phyloP scores from a whole-genome alignment of 306 rosid species.

The Vigna trinervia region DNA sequence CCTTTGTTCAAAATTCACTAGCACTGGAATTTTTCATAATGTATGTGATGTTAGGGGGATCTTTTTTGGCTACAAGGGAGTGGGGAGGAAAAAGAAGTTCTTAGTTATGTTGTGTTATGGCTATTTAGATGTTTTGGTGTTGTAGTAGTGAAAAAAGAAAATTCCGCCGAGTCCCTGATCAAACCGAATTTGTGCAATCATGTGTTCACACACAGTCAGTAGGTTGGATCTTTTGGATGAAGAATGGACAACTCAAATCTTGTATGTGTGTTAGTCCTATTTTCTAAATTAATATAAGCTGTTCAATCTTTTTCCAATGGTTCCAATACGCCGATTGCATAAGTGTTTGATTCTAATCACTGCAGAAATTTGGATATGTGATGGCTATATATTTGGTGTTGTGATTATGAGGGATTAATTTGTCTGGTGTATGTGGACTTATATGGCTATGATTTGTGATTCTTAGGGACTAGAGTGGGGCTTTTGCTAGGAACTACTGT shows the following conservation, averaged over 20 bases:
- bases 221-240: not conserved
- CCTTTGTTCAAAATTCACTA: not conserved
- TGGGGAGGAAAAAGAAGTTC: not conserved
- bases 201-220: no score
- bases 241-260: not conserved
- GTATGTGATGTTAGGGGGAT: slow-evolving; percentile 23
- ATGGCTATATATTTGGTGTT: not conserved
- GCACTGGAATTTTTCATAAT: not conserved
- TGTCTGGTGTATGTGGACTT: not conserved
- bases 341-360: no score
- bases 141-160: not conserved
- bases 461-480: not conserved
- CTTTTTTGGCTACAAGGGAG: not conserved
- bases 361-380: not conserved
- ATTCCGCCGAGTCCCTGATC: not conserved
- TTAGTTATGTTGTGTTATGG: not conserved
- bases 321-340: not conserved
- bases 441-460: not conserved
- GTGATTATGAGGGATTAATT: not conserved
- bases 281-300: not conserved
- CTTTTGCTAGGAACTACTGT: slow-evolving; percentile 19
- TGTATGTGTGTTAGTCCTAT: not conserved
- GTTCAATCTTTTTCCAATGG: not conserved
- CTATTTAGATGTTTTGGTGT: slow-evolving; percentile 7
- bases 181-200: not conserved